These are phyloP conservation scores for Echites panduratus DNA, from an alignment of 257 asterid species.

Conservation along the genomic window DNA sequence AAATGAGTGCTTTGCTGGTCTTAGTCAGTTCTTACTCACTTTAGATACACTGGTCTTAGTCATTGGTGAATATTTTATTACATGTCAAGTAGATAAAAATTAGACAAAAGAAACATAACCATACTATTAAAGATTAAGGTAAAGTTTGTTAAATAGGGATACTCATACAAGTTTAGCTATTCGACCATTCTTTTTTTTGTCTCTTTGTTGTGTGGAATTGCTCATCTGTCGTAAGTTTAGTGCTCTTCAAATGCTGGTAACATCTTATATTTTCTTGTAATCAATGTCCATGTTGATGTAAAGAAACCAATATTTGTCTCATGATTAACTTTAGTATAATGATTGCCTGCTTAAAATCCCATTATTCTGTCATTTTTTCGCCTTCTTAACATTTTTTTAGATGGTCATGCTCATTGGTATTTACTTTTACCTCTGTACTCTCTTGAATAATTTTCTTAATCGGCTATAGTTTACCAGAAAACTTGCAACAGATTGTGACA, in stretches of 20 bases:
- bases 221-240: neutral
- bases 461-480: conserved; percentile 35
- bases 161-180: neutral
- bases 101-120: neutral
- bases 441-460: conserved; percentile 21
- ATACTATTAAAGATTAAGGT: neutral
- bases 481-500: conserved; percentile 62
- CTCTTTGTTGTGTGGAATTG: neutral
- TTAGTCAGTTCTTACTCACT: too few relatives aligned
- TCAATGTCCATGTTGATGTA: neutral
- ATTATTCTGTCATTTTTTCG: neutral
- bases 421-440: neutral
- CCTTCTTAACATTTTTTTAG: neutral
- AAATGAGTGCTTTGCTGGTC: too few relatives aligned
- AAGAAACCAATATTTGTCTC: neutral
- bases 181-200: neutral
- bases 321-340: neutral
- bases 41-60: neutral
- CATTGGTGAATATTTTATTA: neutral
- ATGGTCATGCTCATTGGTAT: neutral
- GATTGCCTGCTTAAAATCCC: neutral
- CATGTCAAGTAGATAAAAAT: neutral
- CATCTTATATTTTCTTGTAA: neutral
- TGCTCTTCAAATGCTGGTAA: neutral
- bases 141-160: neutral